These are phyloP conservation scores for Xylaria curta DNA, from an alignment of 495 filamentous ascomycete genomes.

Conservation along the genomic window DNA sequence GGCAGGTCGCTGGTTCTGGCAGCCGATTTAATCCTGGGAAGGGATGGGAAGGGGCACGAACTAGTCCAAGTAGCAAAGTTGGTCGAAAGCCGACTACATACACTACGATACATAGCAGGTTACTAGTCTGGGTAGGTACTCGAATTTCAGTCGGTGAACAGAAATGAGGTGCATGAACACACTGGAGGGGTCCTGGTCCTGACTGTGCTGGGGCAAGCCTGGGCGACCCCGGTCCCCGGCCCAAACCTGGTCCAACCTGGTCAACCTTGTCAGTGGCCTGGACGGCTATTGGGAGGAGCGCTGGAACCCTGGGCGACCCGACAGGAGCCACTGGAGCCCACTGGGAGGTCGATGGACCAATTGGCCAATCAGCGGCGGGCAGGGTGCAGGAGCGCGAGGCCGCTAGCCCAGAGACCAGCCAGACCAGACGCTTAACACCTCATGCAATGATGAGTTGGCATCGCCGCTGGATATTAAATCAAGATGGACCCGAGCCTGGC, in stretches of 20 bases:
- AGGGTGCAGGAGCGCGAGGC: slow-evolving; percentile 42
- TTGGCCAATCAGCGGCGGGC: slow-evolving; percentile 34
- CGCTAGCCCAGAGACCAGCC: slow-evolving; percentile 60
- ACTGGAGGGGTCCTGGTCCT: slow-evolving; percentile 42
- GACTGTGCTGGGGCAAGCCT: slow-evolving; percentile 19
- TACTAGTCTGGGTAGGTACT: neutral
- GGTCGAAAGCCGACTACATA: neutral
- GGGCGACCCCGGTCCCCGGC: slow-evolving; percentile 43
- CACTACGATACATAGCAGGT: neutral
- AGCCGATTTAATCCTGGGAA: slow-evolving; percentile 8
- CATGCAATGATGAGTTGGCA: slow-evolving; percentile 94
- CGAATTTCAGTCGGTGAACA: slow-evolving; percentile 58
- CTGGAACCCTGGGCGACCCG: slow-evolving; percentile 39
- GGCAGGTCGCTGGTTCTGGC: slow-evolving; percentile 17
- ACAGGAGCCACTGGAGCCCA: slow-evolving; percentile 44
- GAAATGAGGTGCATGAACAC: slow-evolving; percentile 65
- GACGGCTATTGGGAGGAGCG: slow-evolving; percentile 39
- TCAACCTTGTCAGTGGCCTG: slow-evolving; percentile 50
- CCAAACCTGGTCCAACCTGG: slow-evolving; percentile 36
- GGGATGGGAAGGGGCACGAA: neutral
- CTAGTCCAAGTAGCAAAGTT: neutral
- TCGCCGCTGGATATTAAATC: slow-evolving; percentile 70
- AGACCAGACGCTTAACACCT: slow-evolving; percentile 61
- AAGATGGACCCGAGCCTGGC: slow-evolving; percentile 59
- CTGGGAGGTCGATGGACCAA: slow-evolving; percentile 35